Conservation (phyloP, 805 yeast species). For the Metschnikowia drakensbergensis region DNA sequence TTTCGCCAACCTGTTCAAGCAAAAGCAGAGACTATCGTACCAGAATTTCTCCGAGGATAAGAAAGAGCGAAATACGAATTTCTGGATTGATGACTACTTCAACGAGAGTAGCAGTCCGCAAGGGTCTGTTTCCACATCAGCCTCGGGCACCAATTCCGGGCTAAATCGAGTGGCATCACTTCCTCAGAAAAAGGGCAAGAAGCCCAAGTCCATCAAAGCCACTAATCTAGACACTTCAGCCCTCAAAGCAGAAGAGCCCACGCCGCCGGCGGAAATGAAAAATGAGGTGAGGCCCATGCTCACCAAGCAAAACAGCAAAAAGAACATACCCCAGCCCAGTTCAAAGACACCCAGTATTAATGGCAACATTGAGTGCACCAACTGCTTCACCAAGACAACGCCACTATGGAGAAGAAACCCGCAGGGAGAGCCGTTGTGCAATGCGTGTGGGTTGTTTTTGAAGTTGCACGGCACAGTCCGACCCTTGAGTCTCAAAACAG, state of each 20-base stretch:
- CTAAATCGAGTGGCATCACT: slow-evolving; percentile 6
- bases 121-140: slow-evolving; percentile 13
- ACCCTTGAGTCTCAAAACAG: slow-evolving; percentile 86
- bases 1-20: neutral
- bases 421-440: slow-evolving; percentile 88
- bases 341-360: neutral
- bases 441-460: slow-evolving; percentile 49
- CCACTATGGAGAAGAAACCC: slow-evolving; percentile 95
- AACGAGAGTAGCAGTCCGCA: slow-evolving; percentile 7
- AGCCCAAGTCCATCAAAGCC: slow-evolving; percentile 6
- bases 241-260: neutral
- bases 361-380: slow-evolving; percentile 54
- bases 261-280: neutral
- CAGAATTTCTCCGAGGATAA: neutral
- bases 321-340: neutral
- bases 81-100: slow-evolving; percentile 4
- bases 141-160: slow-evolving; percentile 10
- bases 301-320: slow-evolving; percentile 6
- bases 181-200: slow-evolving; percentile 12
- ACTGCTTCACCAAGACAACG: slow-evolving; percentile 88
- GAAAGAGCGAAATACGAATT: neutral
- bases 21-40: neutral
- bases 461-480: slow-evolving; percentile 94
- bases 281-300: neutral
- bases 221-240: neutral